Base-by-base conservation (phyloP, 805 yeast species). In the Grigorovia yakushimaensis region DNA sequence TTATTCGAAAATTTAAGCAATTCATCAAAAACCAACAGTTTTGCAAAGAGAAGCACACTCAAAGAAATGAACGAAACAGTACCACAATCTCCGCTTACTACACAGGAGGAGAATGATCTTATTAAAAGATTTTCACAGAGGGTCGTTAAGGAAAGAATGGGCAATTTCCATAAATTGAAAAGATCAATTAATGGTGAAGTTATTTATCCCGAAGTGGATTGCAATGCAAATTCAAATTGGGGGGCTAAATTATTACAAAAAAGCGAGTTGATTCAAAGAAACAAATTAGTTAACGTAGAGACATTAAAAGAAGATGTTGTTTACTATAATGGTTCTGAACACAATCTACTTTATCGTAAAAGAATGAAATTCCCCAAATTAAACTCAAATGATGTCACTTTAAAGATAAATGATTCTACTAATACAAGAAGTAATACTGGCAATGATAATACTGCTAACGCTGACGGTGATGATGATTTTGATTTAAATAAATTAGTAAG, bases 221-320 rank as follows among this genome's bases (percentile, higher is more conserved):
- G 58, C 3, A 71, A 72, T 4, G 65, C 69, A 18, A 59, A 66
- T 1, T 66, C 77, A 0, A 80, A 80, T 54, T 66, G 84, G 46
- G 84, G 84, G 9, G 74, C 74, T 50, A 80, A 80, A 57, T 66
- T 81, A 33, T 72, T 77, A 44, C 72, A 73, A 41, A 74, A 74
- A 1, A 70, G 81, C 8, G 68, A 71, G 9, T 55, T 59, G 15
- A 74, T 79, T 0, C 73, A 77, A 43, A 68, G 75, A 49, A 71
- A 68, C 24, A 65, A 66, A 40, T 61, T 80, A 37, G 57, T 65
- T 46, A 64, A 55, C 53, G 36, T 13, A 13, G 27, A 43, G 20
- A 67, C 58, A 49, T 57, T 51, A 19, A 58, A 52, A 47, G 69
- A 64, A 46, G 64, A 62, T 8, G 47, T 57, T 30, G 60, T 65